Percentiles rank a stretch among this genome's conserved stretches.
Conservation (phyloP, 2,329 filamentous ascomycete species). For the Chaetomium sp. region DNA sequence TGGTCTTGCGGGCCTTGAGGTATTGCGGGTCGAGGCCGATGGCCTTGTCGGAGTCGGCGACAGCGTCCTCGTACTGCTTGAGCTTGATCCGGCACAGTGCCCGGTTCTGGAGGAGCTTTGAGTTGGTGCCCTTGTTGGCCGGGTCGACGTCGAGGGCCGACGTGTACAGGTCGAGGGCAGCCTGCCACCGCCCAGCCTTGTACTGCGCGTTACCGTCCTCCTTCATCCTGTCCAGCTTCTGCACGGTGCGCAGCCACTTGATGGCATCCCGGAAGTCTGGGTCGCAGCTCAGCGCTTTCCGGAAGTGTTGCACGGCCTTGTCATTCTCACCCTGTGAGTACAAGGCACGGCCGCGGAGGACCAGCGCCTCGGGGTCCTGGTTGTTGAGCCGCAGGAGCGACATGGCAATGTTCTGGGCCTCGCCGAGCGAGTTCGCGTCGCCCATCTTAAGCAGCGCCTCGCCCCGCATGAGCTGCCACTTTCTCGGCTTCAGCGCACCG, state of each 20-base stretch:
- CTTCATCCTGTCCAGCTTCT: conserved; percentile 89
- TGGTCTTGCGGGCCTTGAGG: conserved; percentile 85
- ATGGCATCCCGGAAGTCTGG: conserved; percentile 86
- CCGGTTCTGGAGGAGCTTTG: conserved; percentile 90
- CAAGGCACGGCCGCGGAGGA: conserved; percentile 78
- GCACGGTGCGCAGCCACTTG: conserved; percentile 81
- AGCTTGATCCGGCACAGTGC: conserved; percentile 78
- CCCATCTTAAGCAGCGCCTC: conserved; percentile 92
- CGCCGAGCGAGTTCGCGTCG: conserved; percentile 78
- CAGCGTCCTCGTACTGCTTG: conserved; percentile 75
- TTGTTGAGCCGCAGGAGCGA: conserved; percentile 75
- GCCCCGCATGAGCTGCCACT: conserved; percentile 89
- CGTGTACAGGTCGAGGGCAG: conserved; percentile 79
- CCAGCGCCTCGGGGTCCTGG: conserved; percentile 88
- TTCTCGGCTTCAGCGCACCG: conserved; percentile 73
- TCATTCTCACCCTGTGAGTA: conserved; percentile 93
- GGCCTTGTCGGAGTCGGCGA: conserved; percentile 79
- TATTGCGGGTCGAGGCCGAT: conserved; percentile 78
- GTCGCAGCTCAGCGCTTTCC: conserved; percentile 81
- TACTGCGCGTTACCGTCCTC: conserved; percentile 87
- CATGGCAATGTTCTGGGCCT: conserved; percentile 91
- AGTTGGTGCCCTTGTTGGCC: conserved; percentile 82
- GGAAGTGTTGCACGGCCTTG: conserved; percentile 87
- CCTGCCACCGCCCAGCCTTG: conserved; percentile 73
- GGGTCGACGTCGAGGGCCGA: conserved; percentile 81